Percentiles rank a stretch among this genome's conserved stretches.
Conservation (phyloP, 2,329 filamentous ascomycete species). For the Dothideomycetes sp. region DNA sequence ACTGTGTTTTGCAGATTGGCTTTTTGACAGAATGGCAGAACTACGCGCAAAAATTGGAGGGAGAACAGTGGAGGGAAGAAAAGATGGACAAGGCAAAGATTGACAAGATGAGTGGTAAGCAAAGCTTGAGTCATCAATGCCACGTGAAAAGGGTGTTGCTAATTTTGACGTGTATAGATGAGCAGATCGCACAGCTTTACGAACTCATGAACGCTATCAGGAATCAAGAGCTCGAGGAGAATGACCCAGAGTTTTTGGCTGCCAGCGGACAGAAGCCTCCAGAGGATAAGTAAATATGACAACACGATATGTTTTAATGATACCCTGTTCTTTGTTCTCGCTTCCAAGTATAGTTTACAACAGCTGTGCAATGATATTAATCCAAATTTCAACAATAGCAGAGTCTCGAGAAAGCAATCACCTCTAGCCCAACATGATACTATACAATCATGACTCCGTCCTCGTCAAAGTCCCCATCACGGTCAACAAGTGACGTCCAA, state of each 20-base stretch:
- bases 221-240: constrained; percentile 41
- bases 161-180: constrained; percentile 50
- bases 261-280: not conserved
- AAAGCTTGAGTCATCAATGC: no score
- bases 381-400: no score
- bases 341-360: no score
- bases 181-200: constrained; percentile 88
- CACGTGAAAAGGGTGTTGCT: no score
- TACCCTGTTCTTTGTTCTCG: no score
- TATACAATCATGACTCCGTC: not conserved
- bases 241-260: constrained; percentile 31
- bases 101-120: constrained; percentile 85
- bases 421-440: no score
- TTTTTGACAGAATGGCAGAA: constrained; percentile 95
- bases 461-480: not conserved
- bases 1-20: constrained; percentile 63
- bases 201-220: constrained; percentile 82
- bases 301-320: not conserved
- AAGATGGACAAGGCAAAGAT: constrained; percentile 76
- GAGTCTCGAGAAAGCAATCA: no score
- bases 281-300: not conserved
- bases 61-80: constrained; percentile 73
- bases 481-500: not conserved
- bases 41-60: constrained; percentile 87
- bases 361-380: no score